A percentile compares a stretch with the other conserved stretches of the same genome.
These are phyloP conservation scores for Plasmodium reichenowi DNA, from an alignment of 169 alveolate genomes.

Conservation along the genomic window DNA sequence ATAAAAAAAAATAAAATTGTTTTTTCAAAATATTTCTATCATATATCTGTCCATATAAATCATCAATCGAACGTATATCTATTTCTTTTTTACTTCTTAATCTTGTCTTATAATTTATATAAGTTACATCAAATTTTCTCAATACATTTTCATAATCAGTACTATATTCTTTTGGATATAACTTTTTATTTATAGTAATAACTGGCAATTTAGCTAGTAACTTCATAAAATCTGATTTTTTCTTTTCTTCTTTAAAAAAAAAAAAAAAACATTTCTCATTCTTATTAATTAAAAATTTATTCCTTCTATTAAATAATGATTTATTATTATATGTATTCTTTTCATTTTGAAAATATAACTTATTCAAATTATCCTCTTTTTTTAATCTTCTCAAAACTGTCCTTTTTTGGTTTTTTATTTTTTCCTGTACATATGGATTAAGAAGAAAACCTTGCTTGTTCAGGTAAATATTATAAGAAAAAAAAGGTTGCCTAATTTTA, in stretches of 20 bases:
- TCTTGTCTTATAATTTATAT: conserved; percentile 85
- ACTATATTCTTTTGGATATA: conserved; percentile 61
- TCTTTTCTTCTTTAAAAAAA: neutral
- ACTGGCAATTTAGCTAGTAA: conserved; percentile 66
- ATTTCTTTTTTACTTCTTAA: conserved; percentile 81
- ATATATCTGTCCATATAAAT: conserved; percentile 83
- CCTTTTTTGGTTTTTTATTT: too few relatives aligned
- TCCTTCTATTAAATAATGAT: neutral
- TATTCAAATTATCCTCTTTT: too few relatives aligned
- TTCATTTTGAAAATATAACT: too few relatives aligned
- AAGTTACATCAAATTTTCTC: conserved; percentile 79
- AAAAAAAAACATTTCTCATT: conserved; percentile 3
- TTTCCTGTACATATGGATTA: neutral
- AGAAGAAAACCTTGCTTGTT: neutral
- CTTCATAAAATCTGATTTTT: neutral
- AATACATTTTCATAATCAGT: conserved; percentile 84
- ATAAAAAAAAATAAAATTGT: conserved; percentile 83
- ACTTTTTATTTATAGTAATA: conserved; percentile 39
- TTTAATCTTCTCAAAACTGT: too few relatives aligned
- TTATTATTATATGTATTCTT: too few relatives aligned
- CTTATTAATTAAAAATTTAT: neutral
- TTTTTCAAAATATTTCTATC: conserved; percentile 83
- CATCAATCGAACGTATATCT: conserved; percentile 78
- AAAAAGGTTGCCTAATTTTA: too few relatives aligned
- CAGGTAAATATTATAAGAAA: too few relatives aligned